Evolutionary conservation across 2,329 filamentous ascomycete species (phyloP).

Genomic region (Colletotrichum sp.): DNA sequence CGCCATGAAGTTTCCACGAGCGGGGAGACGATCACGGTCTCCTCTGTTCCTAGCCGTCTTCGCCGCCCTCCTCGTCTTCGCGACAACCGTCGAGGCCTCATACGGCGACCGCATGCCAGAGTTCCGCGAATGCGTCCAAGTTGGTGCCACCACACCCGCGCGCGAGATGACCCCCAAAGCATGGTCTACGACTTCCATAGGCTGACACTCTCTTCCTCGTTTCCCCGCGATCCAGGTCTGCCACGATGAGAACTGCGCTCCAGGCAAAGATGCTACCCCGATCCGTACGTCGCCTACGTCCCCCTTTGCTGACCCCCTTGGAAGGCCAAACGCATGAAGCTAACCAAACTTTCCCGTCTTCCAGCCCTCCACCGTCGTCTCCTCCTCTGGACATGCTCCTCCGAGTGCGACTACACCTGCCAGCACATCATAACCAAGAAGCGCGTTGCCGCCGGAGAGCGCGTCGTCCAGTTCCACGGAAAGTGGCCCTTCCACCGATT

Average conservation of each 20-base stretch:
- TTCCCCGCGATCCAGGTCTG: conserved; percentile 66
- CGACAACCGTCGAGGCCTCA: conserved; percentile 67
- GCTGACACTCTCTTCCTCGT: background rate
- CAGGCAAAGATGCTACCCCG: conserved; percentile 59
- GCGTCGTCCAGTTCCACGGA: conserved; percentile 91
- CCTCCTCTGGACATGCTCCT: conserved; percentile 88
- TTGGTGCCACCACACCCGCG: conserved; percentile 43
- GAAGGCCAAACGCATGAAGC: background rate
- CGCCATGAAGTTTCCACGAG: conserved; percentile 15
- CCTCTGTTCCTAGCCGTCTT: conserved; percentile 30
- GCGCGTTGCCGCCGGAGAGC: conserved; percentile 69
- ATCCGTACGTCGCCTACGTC: conserved; percentile 67
- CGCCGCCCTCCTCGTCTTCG: conserved; percentile 43
- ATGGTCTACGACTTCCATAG: background rate
- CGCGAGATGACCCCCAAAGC: background rate
- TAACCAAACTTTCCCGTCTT: conserved; percentile 1
- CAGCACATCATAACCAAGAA: conserved; percentile 86
- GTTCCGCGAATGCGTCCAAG: conserved; percentile 86
- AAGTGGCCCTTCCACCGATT: conserved; percentile 98
- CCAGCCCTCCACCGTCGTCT: conserved; percentile 83
- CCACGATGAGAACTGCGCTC: conserved; percentile 77
- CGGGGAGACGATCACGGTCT: conserved; percentile 17
- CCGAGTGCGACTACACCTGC: conserved; percentile 98
- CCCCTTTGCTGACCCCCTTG: background rate
- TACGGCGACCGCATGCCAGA: conserved; percentile 84